phyloP scores from a whole-genome alignment of 257 asterid species.

The Ajuga chamaepitys region DNA sequence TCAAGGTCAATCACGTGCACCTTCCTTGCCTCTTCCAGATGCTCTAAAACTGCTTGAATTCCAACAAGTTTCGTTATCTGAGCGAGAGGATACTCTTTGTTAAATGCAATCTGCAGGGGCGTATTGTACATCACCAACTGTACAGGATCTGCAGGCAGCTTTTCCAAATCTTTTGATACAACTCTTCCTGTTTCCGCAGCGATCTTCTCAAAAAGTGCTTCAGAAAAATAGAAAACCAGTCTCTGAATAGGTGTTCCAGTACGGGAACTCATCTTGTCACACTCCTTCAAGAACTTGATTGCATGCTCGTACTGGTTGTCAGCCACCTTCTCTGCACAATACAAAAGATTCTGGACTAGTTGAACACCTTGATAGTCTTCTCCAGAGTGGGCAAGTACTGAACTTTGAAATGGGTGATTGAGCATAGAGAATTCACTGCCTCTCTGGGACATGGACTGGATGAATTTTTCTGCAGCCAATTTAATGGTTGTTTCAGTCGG shows the following conservation, averaged over 20 bases:
- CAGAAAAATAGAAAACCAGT: conserved; percentile 16
- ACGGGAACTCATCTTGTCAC: conserved; percentile 7
- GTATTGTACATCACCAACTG: background rate
- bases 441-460: conserved; percentile 12
- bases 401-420: conserved; percentile 17
- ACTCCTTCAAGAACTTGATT: conserved; percentile 9
- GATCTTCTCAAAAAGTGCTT: conserved; percentile 11
- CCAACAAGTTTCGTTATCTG: conserved; percentile 13
- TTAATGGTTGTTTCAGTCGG: conserved; percentile 21
- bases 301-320: conserved; percentile 27
- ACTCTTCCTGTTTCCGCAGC: conserved; percentile 14
- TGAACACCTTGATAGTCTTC: conserved; percentile 20
- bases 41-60: conserved; percentile 7
- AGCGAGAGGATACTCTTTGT: conserved; percentile 6
- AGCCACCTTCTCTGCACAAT: conserved; percentile 39
- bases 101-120: background rate
- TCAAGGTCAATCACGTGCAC: conserved; percentile 10
- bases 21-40: background rate
- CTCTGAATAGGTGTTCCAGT: conserved; percentile 26
- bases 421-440: conserved; percentile 12
- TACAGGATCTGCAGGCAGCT: background rate
- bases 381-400: conserved; percentile 13
- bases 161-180: background rate
- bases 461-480: conserved; percentile 35
- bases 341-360: conserved; percentile 35